A percentile compares a stretch with the other conserved stretches of the same genome.
These are phyloP conservation scores for Haematococcus lacustris DNA, from an alignment of 139 green algal genomes.

Conservation along the genomic window DNA sequence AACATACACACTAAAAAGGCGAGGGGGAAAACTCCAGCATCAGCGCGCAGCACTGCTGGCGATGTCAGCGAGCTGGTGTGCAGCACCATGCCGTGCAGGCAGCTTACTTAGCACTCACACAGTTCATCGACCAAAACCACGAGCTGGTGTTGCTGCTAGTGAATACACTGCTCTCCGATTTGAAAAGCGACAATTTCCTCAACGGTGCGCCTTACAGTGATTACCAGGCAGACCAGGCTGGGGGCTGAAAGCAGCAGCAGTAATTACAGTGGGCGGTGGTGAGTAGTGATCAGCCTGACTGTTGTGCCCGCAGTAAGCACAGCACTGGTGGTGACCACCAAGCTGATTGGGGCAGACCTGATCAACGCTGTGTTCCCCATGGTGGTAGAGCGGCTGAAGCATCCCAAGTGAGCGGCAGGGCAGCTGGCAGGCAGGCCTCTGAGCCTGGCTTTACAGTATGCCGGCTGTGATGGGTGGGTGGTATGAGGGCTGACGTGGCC, in stretches of 20 bases:
- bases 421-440: too few species aligned
- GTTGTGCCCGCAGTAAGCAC: slow-evolving; percentile 39
- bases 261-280: background rate
- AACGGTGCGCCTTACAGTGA: slow-evolving; percentile 41
- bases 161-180: slow-evolving; percentile 90
- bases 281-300: background rate
- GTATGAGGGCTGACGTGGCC: too few species aligned
- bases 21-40: too few species aligned
- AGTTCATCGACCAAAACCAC: slow-evolving; percentile 86
- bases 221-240: too few species aligned
- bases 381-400: slow-evolving; percentile 29
- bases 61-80: background rate
- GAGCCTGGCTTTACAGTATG: too few species aligned
- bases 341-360: slow-evolving; percentile 77
- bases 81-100: slow-evolving; percentile 36
- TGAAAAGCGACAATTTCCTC: slow-evolving; percentile 90
- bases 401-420: too few species aligned
- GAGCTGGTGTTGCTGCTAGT: slow-evolving; percentile 92
- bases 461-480: too few species aligned
- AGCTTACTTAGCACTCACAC: slow-evolving; percentile 83
- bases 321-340: slow-evolving; percentile 56
- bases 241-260: background rate
- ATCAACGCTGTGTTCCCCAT: slow-evolving; percentile 77
- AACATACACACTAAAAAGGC: slow-evolving; percentile 58
- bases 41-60: background rate